Evolutionary conservation across 2,329 filamentous ascomycete species (phyloP).

Genomic region (Taxawa tesnikishii): DNA sequence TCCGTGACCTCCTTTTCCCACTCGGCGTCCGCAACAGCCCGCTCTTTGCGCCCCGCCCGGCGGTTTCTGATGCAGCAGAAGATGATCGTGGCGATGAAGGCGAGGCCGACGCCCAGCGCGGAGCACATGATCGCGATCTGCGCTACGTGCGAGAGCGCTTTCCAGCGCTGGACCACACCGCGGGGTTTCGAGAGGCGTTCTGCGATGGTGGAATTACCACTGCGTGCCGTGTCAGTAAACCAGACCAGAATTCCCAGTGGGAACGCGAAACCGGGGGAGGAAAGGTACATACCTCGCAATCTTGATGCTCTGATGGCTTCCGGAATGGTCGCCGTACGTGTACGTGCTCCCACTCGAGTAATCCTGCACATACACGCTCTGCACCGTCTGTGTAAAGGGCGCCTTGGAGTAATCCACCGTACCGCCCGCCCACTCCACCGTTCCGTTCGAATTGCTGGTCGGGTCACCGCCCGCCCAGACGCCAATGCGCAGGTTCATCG

Average conservation of each 20-base stretch:
- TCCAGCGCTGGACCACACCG: slow-evolving; percentile 27
- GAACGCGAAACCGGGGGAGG: too few species aligned
- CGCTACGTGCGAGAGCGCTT: slow-evolving; percentile 29
- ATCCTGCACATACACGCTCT: slow-evolving; percentile 21
- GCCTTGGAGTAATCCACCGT: slow-evolving; percentile 19
- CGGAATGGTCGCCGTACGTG: slow-evolving; percentile 25
- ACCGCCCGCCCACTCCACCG: slow-evolving; percentile 25
- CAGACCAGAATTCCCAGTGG: neutral
- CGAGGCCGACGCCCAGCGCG: slow-evolving; percentile 26
- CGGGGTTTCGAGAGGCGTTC: slow-evolving; percentile 21
- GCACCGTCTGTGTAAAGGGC: slow-evolving; percentile 23
- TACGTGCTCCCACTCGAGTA: slow-evolving; percentile 24
- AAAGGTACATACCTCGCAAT: slow-evolving; percentile 24
- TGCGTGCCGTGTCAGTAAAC: slow-evolving; percentile 7
- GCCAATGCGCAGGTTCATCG: slow-evolving; percentile 55
- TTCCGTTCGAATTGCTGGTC: slow-evolving; percentile 37
- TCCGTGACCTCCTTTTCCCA: slow-evolving; percentile 29
- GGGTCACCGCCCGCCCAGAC: slow-evolving; percentile 87
- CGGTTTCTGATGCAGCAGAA: slow-evolving; percentile 40
- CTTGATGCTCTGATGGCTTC: slow-evolving; percentile 33
- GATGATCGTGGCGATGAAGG: slow-evolving; percentile 18
- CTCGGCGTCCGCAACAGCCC: slow-evolving; percentile 32
- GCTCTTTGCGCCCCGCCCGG: slow-evolving; percentile 36
- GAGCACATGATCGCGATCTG: slow-evolving; percentile 36
- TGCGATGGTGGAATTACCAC: slow-evolving; percentile 23